Conservation (phyloP, 352 stramenopile species). For the Pythium volutum region DNA sequence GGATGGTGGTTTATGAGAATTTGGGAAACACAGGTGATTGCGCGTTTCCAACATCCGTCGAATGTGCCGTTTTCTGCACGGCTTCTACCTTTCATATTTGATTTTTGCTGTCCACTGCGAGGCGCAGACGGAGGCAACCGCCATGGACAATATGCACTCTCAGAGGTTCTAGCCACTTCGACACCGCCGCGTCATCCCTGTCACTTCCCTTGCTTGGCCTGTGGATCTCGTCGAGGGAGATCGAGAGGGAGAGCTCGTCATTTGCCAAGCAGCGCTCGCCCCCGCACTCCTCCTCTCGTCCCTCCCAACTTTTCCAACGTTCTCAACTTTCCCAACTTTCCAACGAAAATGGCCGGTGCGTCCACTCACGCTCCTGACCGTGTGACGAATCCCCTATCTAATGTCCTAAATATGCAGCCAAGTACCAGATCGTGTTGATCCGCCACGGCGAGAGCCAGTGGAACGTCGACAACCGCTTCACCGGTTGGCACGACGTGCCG, state of each 20-base stretch:
- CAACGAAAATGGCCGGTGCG: slow-evolving; percentile 16
- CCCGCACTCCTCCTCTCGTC: neutral
- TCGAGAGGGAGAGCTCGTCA: slow-evolving; percentile 2
- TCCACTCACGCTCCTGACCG: neutral
- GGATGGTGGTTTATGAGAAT: neutral
- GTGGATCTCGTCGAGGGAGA: neutral
- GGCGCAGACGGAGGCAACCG: neutral
- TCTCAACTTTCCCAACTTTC: too few relatives aligned
- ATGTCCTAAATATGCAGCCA: slow-evolving; percentile 37
- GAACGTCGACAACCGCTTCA: slow-evolving; percentile 99
- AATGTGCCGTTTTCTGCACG: neutral
- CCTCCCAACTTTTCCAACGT: too few relatives aligned
- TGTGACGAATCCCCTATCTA: too few relatives aligned
- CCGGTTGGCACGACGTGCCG: slow-evolving; percentile 97
- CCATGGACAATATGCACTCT: neutral
- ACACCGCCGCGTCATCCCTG: slow-evolving; percentile 26
- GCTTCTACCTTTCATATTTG: neutral
- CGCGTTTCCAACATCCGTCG: neutral
- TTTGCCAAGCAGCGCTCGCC: slow-evolving; percentile 13
- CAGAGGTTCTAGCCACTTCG: slow-evolving; percentile 15
- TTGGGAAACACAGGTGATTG: neutral
- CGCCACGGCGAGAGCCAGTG: slow-evolving; percentile 97
- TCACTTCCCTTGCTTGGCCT: slow-evolving; percentile 17
- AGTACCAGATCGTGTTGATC: slow-evolving; percentile 89
- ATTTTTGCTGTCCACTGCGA: neutral